Conservation (phyloP, 495 filamentous ascomycete species). For the Cryomyces minteri region DNA sequence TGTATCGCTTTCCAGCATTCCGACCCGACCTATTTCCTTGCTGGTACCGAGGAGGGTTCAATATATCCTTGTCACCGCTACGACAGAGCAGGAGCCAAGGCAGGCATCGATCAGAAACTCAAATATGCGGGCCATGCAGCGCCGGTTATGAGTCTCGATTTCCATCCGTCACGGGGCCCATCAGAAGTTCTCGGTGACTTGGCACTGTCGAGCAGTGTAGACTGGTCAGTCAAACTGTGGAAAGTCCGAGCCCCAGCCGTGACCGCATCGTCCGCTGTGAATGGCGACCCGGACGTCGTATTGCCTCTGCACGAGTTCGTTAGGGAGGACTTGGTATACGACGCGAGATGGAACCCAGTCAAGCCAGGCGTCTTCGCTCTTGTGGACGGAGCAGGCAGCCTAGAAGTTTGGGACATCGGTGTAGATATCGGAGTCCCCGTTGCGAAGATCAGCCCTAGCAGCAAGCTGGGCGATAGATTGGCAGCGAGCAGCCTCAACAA, state of each 20-base stretch:
- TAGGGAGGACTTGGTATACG: constrained; percentile 91
- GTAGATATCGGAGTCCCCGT: constrained; percentile 83
- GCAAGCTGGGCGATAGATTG: constrained; percentile 30
- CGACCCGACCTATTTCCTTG: constrained; percentile 93
- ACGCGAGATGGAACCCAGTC: constrained; percentile 82
- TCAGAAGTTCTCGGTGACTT: constrained; percentile 83
- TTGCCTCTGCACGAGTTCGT: constrained; percentile 71
- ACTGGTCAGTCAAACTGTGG: constrained; percentile 97
- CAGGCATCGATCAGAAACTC: constrained; percentile 74
- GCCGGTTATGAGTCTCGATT: constrained; percentile 89
- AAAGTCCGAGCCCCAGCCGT: constrained; percentile 66
- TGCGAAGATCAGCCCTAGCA: constrained; percentile 46
- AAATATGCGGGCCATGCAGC: constrained; percentile 76
- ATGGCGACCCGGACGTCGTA: constrained; percentile 26
- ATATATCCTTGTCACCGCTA: constrained; percentile 96
- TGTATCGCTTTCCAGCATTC: constrained; percentile 93
- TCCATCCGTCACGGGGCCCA: constrained; percentile 78
- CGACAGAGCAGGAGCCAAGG: constrained; percentile 89
- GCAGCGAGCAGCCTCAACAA: constrained; percentile 61
- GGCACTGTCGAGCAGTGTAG: constrained; percentile 65
- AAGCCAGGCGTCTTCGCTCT: constrained; percentile 84
- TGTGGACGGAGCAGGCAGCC: constrained; percentile 80
- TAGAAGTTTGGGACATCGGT: constrained; percentile 92
- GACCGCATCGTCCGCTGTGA: constrained; percentile 28
- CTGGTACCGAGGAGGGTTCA: constrained; percentile 87